Percentiles rank a stretch among this genome's conserved stretches.
Evolutionary conservation across 345 rosid species (phyloP).

Genomic region (Dovyalis caffra): DNA sequence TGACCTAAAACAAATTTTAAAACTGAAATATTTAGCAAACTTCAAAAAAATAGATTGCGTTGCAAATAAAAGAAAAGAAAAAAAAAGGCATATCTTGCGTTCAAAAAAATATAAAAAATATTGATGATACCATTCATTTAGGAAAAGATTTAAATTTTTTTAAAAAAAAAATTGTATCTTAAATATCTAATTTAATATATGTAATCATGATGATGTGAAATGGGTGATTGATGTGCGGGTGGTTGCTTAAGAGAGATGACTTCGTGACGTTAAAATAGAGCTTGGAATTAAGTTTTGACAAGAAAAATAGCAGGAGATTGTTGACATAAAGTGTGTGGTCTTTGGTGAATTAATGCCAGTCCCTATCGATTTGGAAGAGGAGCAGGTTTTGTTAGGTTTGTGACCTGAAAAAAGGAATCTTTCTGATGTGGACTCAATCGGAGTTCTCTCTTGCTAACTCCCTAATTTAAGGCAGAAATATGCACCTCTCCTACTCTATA

Average conservation of each 20-base stretch:
- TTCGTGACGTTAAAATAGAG: background rate
- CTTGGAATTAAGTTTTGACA: background rate
- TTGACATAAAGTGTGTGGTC: conserved; percentile 17
- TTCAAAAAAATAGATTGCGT: too few species aligned
- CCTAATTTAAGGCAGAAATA: conserved; percentile 11
- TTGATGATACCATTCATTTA: too few species aligned
- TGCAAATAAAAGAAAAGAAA: too few species aligned
- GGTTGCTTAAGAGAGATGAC: conserved; percentile 32
- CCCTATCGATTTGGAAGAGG: conserved; percentile 15
- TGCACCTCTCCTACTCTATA: background rate
- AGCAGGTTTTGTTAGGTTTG: conserved; percentile 37
- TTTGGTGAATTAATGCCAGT: conserved; percentile 6
- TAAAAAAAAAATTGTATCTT: too few species aligned
- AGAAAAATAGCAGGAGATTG: conserved; percentile 25
- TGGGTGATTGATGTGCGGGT: conserved; percentile 16
- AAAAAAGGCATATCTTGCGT: too few species aligned
- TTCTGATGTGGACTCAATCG: conserved; percentile 9
- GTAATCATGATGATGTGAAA: background rate
- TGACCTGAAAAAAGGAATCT: conserved; percentile 11
- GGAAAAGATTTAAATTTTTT: too few species aligned
- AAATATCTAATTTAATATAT: too few species aligned
- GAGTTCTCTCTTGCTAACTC: background rate
- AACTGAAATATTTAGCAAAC: too few species aligned
- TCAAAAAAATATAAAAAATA: too few species aligned
- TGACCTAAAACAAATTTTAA: too few species aligned